Percentiles rank a stretch among this genome's conserved stretches.
Evolutionary conservation across 148 eudicot species (phyloP).

Genomic region (Cornus controversa): DNA sequence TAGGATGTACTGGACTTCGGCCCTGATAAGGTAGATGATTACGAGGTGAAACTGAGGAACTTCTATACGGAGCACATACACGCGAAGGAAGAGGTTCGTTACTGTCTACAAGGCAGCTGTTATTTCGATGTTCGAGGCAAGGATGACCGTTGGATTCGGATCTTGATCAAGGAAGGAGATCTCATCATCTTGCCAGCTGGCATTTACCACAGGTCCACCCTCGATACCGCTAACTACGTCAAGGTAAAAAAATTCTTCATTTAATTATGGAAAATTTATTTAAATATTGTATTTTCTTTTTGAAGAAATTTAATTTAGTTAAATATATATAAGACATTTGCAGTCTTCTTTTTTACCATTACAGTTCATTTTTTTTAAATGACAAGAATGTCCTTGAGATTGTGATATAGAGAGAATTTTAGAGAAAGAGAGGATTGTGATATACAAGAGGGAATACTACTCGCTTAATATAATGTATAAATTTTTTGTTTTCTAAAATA

Average conservation of each 20-base stretch:
- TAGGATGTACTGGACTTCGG: constrained; percentile 89
- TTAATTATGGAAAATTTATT: no score
- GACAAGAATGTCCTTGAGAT: no score
- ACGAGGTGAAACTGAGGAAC: constrained; percentile 84
- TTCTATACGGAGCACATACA: constrained; percentile 94
- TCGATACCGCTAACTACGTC: constrained; percentile 75
- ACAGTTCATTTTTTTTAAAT: no score
- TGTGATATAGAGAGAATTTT: no score
- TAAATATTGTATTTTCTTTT: no score
- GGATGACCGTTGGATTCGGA: constrained; percentile 85
- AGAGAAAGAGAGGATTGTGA: no score
- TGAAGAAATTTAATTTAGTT: no score
- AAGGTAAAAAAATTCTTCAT: constrained; percentile 54
- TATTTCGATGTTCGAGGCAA: constrained; percentile 90
- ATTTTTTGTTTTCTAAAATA: no score
- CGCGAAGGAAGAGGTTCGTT: constrained; percentile 89
- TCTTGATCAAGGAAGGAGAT: constrained; percentile 76
- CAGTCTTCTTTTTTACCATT: no score
- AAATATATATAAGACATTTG: no score
- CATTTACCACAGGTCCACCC: constrained; percentile 93
- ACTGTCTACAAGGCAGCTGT: constrained; percentile 88
- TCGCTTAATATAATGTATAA: no score
- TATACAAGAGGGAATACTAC: no score
- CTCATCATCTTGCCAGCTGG: constrained; percentile 87
- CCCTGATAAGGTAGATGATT: constrained; percentile 88